Conservation (phyloP, 202 grass and related monocot genomes). For the Saccharum hybrid region DNA sequence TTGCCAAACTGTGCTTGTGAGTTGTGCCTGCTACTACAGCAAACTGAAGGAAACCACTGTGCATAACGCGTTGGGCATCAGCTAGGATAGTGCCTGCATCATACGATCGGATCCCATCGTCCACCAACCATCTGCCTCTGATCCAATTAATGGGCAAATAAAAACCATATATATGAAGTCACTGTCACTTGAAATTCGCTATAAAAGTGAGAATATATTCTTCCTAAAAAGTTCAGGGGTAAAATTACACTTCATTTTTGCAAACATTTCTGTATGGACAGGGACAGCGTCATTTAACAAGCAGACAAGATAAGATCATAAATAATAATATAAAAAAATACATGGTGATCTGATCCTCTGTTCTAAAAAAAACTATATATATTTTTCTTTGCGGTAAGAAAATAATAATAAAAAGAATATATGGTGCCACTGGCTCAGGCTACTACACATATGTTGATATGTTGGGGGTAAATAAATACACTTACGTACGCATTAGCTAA, state of each 20-base stretch:
- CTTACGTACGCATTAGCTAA: too few species aligned
- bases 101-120: not conserved
- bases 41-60: not conserved
- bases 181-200: too few species aligned
- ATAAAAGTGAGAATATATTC: not conserved
- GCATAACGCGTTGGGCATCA: too few species aligned
- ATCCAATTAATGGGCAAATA: not conserved
- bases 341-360: not conserved
- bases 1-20: too few species aligned
- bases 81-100: not conserved
- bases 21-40: too few species aligned
- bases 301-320: not conserved
- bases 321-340: not conserved
- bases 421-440: too few species aligned
- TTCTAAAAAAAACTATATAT: not conserved
- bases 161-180: not conserved
- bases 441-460: too few species aligned
- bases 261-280: conserved; percentile 1
- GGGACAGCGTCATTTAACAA: not conserved
- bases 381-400: too few species aligned
- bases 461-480: too few species aligned
- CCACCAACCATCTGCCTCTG: not conserved
- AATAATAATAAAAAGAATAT: too few species aligned
- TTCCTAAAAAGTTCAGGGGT: not conserved
- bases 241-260: not conserved